These are phyloP conservation scores for Westerdykella sp. DNA, from an alignment of 2,329 filamentous ascomycete genomes.

Conservation along the genomic window DNA sequence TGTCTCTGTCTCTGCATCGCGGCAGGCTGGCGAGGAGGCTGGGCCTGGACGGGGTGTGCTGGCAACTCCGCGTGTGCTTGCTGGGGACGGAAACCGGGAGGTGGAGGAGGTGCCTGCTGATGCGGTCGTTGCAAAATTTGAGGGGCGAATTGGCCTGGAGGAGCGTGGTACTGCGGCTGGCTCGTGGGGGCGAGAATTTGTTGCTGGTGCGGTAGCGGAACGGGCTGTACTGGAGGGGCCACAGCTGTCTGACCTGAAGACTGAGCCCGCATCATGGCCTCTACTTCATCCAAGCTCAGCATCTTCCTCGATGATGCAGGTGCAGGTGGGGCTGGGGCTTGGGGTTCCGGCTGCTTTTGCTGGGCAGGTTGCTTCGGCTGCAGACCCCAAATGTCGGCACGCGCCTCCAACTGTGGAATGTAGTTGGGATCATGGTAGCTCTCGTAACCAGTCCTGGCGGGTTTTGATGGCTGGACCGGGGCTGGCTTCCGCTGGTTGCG, in stretches of 20 bases:
- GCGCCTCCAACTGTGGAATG: constrained; percentile 83
- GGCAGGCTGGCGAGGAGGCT: constrained; percentile 27
- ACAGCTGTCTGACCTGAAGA: constrained; percentile 44
- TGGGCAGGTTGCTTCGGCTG: constrained; percentile 52
- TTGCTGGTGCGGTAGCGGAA: constrained; percentile 19
- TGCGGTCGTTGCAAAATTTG: constrained; percentile 48
- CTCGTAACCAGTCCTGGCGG: constrained; percentile 78
- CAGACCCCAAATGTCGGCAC: constrained; percentile 87
- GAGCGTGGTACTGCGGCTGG: constrained; percentile 22
- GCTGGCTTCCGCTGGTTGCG: constrained; percentile 42
- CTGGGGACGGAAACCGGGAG: constrained; percentile 38
- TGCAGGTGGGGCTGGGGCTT: constrained; percentile 17
- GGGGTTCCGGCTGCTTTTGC: constrained; percentile 22
- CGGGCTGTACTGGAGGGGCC: constrained; percentile 28
- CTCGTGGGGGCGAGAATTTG: constrained; percentile 11
- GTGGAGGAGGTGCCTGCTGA: constrained; percentile 33
- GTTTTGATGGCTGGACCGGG: constrained; percentile 47
- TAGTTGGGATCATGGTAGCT: constrained; percentile 80
- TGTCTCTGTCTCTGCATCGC: constrained; percentile 33
- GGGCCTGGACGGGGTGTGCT: constrained; percentile 25
- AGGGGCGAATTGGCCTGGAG: constrained; percentile 42
- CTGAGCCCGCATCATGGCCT: constrained; percentile 80
- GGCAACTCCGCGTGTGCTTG: constrained; percentile 43
- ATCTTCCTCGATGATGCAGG: constrained; percentile 59
- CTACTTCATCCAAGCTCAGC: constrained; percentile 94